Conservation (phyloP, 2,329 filamentous ascomycete species). For the Ophiognomonia clavigignenti-juglandacearum region DNA sequence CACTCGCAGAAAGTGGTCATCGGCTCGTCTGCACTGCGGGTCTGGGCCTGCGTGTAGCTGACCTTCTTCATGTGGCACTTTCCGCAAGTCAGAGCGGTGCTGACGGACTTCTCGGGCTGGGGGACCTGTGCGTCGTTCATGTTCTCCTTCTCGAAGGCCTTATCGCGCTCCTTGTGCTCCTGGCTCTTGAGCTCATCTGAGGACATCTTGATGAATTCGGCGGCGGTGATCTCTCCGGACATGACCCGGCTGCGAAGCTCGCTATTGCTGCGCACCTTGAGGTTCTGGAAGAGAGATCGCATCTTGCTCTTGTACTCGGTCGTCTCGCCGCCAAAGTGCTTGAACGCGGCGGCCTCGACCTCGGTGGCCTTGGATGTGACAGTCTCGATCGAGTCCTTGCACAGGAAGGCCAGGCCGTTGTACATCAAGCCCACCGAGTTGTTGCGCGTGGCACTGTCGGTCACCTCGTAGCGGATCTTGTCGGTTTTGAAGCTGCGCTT, state of each 20-base stretch:
- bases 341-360: constrained; percentile 75
- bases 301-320: constrained; percentile 82
- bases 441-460: constrained; percentile 69
- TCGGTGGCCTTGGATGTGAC: constrained; percentile 74
- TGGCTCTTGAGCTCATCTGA: constrained; percentile 88
- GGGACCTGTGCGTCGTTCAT: constrained; percentile 97
- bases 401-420: constrained; percentile 74
- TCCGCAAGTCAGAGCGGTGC: constrained; percentile 79
- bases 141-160: constrained; percentile 80
- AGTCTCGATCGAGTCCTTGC: constrained; percentile 63
- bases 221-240: constrained; percentile 64
- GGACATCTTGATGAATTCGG: constrained; percentile 78
- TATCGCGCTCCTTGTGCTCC: constrained; percentile 71
- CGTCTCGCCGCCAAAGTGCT: constrained; percentile 63
- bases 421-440: constrained; percentile 88
- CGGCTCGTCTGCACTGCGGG: constrained; percentile 89
- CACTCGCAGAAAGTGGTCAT: constrained; percentile 75
- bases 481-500: constrained; percentile 82
- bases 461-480: constrained; percentile 71
- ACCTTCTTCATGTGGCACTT: constrained; percentile 93
- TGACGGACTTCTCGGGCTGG: constrained; percentile 86
- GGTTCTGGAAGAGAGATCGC: constrained; percentile 86
- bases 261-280: constrained; percentile 87
- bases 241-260: constrained; percentile 73
- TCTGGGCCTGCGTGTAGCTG: constrained; percentile 94